Percentiles rank a stretch among this genome's conserved stretches.
phyloP scores from a whole-genome alignment of 2,329 filamentous ascomycete genomes.

The Hyphodiscus sp. region DNA sequence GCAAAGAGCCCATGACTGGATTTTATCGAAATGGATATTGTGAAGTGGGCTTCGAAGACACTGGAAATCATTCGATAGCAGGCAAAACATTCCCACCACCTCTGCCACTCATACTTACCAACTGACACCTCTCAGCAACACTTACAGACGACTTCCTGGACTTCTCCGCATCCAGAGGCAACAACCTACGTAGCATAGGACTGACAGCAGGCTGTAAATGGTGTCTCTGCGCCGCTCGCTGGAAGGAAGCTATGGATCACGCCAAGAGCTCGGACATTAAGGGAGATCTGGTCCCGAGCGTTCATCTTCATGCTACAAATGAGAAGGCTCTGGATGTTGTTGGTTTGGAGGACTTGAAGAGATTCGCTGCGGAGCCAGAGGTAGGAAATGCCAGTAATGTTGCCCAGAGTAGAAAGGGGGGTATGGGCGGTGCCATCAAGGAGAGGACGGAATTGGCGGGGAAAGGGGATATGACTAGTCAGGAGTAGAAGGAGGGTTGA shows the following conservation, averaged over 20 bases:
- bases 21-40: conserved; percentile 58
- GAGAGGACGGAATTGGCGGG: conserved; percentile 19
- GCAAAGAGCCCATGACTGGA: conserved; percentile 51
- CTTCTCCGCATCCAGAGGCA: conserved; percentile 51
- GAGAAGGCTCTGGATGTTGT: conserved; percentile 31
- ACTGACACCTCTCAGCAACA: conserved; percentile 31
- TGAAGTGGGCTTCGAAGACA: conserved; percentile 43
- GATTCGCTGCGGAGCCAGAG: conserved; percentile 23
- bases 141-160: conserved; percentile 56
- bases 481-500: neutral
- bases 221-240: conserved; percentile 54
- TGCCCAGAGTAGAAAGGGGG: conserved; percentile 12
- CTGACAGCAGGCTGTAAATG: conserved; percentile 54
- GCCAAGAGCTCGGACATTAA: conserved; percentile 4
- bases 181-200: conserved; percentile 49
- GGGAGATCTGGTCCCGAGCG: conserved; percentile 25
- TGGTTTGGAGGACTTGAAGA: conserved; percentile 30
- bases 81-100: conserved; percentile 7
- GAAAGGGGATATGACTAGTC: conserved; percentile 13
- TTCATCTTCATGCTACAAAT: conserved; percentile 32
- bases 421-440: conserved; percentile 13
- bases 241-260: conserved; percentile 45
- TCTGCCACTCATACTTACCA: neutral
- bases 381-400: conserved; percentile 18
- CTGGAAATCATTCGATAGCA: conserved; percentile 54